phyloP scores from a whole-genome alignment of 106 monocot genomes.

The Amphibolis antarctica region DNA sequence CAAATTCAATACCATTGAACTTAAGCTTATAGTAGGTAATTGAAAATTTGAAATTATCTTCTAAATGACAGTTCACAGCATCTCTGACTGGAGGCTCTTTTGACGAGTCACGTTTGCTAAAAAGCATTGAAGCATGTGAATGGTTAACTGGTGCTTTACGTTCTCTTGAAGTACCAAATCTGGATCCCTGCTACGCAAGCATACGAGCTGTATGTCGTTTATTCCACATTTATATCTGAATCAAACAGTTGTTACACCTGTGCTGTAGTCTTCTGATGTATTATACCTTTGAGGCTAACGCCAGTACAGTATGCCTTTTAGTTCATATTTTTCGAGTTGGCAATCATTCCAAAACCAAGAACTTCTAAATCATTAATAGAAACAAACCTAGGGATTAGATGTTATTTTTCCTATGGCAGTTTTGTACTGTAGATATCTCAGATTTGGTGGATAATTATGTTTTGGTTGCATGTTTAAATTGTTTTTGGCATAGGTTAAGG shows the following conservation, averaged over 20 bases:
- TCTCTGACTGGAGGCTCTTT: constrained; percentile 85
- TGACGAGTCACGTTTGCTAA: constrained; percentile 87
- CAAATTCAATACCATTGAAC: not conserved
- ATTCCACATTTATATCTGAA: not conserved
- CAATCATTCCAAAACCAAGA: not conserved
- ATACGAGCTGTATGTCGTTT: constrained; percentile 70
- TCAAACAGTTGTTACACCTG: too few species aligned
- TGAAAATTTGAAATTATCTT: not conserved
- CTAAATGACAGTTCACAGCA: constrained; percentile 55
- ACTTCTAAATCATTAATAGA: not conserved
- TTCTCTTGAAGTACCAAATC: constrained; percentile 59
- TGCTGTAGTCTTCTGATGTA: too few species aligned
- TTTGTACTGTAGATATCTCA: not conserved
- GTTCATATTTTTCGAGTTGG: not conserved
- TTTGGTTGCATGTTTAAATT: not conserved
- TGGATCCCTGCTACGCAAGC: constrained; percentile 77
- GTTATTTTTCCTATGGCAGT: not conserved
- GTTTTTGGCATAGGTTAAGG: constrained; percentile 46
- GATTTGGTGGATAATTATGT: not conserved
- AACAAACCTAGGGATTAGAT: not conserved
- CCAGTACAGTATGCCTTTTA: not conserved
- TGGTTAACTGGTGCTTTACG: constrained; percentile 74
- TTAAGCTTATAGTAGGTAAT: not conserved
- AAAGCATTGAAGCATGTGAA: constrained; percentile 94
- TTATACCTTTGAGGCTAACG: not conserved